Base-by-base conservation (phyloP, 2,329 filamentous ascomycete species). In the Fusarium dimerum region DNA sequence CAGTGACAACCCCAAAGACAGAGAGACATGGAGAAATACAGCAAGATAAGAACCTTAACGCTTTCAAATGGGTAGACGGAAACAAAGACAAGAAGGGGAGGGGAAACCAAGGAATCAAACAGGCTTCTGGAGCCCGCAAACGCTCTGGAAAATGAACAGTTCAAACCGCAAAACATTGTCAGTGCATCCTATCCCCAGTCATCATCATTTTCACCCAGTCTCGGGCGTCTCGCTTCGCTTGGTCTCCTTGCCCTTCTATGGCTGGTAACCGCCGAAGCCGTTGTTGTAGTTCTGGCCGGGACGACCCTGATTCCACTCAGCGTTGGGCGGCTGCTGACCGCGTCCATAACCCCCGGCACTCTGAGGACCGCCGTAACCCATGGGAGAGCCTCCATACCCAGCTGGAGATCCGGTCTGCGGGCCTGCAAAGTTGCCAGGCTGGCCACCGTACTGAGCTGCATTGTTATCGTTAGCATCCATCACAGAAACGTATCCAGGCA, bases 321-420 rank as follows among this genome's bases (percentile, higher is more conserved):
- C 67, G 59, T 80, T 82, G 40, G 81, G 79, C 39, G 78, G 77
- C 66, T 82, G 79, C 63, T 85, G 82, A 60, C 89, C 90, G 69
- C 91, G 90, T 57, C 90, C 90, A 68, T 92, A 96, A 56, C 90
- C 90, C 65, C 89, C 90, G 63, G 89, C 88, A 68, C 88, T 94
- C 62, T 87, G 82, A 63, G 82, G 87, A 59, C 79, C 86, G 66
- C 81, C 87, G 74, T 89, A 90, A 59, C 82, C 82, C 81, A 89
- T 88, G 52, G 84, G 84, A 67, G 87, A 86, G 61, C 81, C 84
- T 62, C 79, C 82, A 70, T 85, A 87, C 42, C 78, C 81, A 38
- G 78, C 82, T 30, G 84, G 83, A 51, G 84, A 85, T 67, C 83
- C 83, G 29, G 80, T 78, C 57, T 83, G 81, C 16, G 83, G 81